Evolutionary conservation across 176 grass and related monocot species (phyloP).

Genomic region (Eremochloa ophiuroides): DNA sequence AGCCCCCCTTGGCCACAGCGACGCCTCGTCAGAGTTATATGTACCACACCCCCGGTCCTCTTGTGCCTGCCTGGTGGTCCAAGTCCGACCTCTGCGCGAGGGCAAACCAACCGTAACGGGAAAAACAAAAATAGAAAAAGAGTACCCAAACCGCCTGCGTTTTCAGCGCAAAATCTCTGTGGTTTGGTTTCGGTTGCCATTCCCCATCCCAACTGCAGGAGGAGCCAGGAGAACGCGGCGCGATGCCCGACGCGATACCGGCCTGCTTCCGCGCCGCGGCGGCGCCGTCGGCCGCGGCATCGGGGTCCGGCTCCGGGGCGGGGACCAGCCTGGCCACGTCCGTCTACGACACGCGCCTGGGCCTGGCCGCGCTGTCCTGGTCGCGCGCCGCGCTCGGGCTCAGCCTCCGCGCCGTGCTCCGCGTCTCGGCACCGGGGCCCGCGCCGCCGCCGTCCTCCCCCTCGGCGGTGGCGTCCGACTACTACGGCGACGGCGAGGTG

Average conservation of each 20-base stretch:
- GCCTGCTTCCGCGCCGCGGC: conserved; percentile 37
- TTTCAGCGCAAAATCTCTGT: background rate
- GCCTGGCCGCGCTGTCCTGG: conserved; percentile 79
- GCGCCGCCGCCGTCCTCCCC: background rate
- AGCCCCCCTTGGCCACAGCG: no score
- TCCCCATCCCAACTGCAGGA: background rate
- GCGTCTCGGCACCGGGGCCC: conserved; percentile 19
- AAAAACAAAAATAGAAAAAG: background rate
- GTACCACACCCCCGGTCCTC: no score
- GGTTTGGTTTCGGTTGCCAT: background rate
- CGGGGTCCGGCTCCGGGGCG: conserved; percentile 9
- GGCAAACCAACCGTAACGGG: background rate
- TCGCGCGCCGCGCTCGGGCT: conserved; percentile 71
- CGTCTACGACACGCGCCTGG: conserved; percentile 81
- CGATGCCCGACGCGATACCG: conserved; percentile 56
- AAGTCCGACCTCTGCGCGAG: conserved; percentile 1
- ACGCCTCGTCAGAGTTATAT: conserved; percentile 19
- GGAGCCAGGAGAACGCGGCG: background rate
- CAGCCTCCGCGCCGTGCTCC: conserved; percentile 69
- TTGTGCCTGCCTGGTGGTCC: no score
- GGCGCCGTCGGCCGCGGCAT: conserved; percentile 12
- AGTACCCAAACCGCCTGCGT: background rate
- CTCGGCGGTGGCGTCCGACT: conserved; percentile 41
- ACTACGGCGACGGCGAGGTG: conserved; percentile 24
- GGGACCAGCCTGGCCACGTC: conserved; percentile 66